Conservation (phyloP, 108 stramenopile genomes). For the Nannochloropsis oceanica region DNA sequence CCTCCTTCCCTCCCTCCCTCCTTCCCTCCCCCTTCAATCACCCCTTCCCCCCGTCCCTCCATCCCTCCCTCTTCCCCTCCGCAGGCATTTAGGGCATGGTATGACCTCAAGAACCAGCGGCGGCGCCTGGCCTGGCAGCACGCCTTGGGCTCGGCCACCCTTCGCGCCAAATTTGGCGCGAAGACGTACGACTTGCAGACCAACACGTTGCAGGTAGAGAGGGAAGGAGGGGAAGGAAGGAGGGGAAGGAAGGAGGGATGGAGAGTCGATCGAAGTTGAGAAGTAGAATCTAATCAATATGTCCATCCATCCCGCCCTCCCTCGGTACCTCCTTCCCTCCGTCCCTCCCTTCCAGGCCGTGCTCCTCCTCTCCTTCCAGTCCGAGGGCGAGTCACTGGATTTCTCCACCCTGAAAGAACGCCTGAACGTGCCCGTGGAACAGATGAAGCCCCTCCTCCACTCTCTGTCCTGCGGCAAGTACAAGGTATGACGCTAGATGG, state of each 20-base stretch:
- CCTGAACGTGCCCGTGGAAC: slow-evolving; percentile 59
- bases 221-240: slow-evolving; percentile 31
- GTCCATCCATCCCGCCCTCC: not conserved
- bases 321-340: not conserved
- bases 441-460: slow-evolving; percentile 90
- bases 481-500: slow-evolving; percentile 56
- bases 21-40: not conserved
- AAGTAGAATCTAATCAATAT: not conserved
- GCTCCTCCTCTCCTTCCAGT: slow-evolving; percentile 19
- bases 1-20: not conserved
- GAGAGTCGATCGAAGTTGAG: not conserved
- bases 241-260: not conserved
- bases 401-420: not conserved
- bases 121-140: slow-evolving; percentile 75
- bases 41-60: not conserved
- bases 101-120: slow-evolving; percentile 15
- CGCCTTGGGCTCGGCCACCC: slow-evolving; percentile 78
- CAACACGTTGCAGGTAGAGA: slow-evolving; percentile 85
- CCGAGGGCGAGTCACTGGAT: slow-evolving; percentile 2
- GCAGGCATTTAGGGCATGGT: not conserved
- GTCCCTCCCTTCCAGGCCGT: slow-evolving; percentile 5
- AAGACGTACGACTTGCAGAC: slow-evolving; percentile 91
- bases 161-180: slow-evolving; percentile 72
- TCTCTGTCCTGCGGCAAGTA: slow-evolving; percentile 92
- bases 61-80: not conserved